These are phyloP conservation scores for Sporothrix humicola DNA, from an alignment of 2,329 filamentous ascomycete genomes.

Conservation along the genomic window DNA sequence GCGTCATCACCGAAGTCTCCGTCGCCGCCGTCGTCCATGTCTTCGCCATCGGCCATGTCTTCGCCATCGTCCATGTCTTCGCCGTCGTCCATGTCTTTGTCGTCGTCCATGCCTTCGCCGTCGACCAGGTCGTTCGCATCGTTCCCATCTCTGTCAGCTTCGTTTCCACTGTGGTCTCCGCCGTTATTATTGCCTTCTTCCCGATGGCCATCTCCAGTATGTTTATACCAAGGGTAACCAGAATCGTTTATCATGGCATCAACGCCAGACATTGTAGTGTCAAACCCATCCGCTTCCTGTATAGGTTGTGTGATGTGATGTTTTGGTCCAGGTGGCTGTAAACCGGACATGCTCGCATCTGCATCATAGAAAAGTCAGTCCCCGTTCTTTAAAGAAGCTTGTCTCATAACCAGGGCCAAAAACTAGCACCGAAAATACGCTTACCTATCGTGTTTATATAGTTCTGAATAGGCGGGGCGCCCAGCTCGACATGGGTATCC, in stretches of 20 bases:
- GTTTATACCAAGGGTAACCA: not conserved
- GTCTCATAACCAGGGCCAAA: too few species aligned
- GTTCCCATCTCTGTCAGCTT: not conserved
- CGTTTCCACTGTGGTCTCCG: not conserved
- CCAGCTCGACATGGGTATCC: not conserved
- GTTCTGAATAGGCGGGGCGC: constrained; percentile 53
- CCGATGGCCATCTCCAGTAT: constrained; percentile 45
- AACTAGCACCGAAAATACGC: not conserved
- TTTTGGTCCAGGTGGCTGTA: constrained; percentile 45
- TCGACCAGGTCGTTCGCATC: not conserved
- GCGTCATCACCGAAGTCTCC: not conserved
- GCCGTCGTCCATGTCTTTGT: constrained; percentile 43
- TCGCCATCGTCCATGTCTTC: constrained; percentile 58
- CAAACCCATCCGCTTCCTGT: constrained; percentile 61
- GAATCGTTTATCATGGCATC: constrained; percentile 57
- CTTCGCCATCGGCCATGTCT: constrained; percentile 45
- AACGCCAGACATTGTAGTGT: constrained; percentile 73
- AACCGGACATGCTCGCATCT: constrained; percentile 2
- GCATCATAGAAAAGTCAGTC: not conserved
- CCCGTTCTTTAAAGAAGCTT: too few species aligned
- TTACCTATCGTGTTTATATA: constrained; percentile 65
- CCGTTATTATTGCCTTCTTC: constrained; percentile 49
- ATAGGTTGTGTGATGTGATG: constrained; percentile 55
- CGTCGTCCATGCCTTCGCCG: constrained; percentile 43
- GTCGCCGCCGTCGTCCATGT: not conserved